A percentile compares a stretch with the other conserved stretches of the same genome.
Conservation (phyloP, 192 early-diverging fungal genomes). For the Geranomyces variabilis region DNA sequence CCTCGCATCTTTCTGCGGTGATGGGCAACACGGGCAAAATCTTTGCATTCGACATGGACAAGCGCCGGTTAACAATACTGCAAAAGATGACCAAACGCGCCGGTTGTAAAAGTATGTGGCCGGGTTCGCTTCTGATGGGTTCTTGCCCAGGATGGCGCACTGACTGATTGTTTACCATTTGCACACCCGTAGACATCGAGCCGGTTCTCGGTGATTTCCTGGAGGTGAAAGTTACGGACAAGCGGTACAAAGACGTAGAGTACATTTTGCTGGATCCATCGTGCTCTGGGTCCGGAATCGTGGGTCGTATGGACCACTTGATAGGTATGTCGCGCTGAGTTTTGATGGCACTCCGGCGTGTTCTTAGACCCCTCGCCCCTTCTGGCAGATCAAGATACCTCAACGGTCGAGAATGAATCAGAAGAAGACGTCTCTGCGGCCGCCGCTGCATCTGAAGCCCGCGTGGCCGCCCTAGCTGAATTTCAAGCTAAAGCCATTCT, state of each 20-base stretch:
- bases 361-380: background rate
- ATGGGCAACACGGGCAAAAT: constrained; percentile 87
- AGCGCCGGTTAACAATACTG: constrained; percentile 71
- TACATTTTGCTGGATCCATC: constrained; percentile 94
- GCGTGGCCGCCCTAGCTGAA: constrained; percentile 76
- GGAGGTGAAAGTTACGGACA: constrained; percentile 66
- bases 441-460: constrained; percentile 25
- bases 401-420: constrained; percentile 16
- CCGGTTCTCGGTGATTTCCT: constrained; percentile 75
- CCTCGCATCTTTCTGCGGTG: constrained; percentile 86
- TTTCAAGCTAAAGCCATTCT: constrained; percentile 81
- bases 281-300: constrained; percentile 95
- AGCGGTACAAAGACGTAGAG: constrained; percentile 64
- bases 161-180: background rate
- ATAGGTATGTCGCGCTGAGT: constrained; percentile 52
- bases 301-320: constrained; percentile 83
- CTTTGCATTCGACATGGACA: constrained; percentile 90
- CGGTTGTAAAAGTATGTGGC: constrained; percentile 71
- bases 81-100: constrained; percentile 74
- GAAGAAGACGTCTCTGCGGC: constrained; percentile 12
- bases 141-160: background rate
- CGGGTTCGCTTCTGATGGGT: background rate
- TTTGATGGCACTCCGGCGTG: background rate
- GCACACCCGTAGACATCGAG: constrained; percentile 60
- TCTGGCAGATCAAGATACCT: background rate